Base-by-base conservation (phyloP, 176 grass and related monocot genomes). In the Guadua angustifolia region DNA sequence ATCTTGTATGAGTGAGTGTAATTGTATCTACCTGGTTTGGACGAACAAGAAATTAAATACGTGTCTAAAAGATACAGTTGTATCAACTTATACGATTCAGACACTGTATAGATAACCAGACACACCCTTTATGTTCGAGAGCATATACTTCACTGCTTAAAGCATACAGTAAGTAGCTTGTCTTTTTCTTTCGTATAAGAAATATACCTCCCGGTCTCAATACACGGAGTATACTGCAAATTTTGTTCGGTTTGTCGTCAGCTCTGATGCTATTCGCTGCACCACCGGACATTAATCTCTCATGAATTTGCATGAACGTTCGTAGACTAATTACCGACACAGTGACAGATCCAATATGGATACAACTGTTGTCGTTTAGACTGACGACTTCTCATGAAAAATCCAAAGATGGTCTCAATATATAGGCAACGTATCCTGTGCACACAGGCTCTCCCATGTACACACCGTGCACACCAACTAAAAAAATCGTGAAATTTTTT, bases 371-470 rank as follows among this genome's bases (percentile, higher is more conserved):
- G 66, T 15, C 15, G 63, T 6, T 64, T 51, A 38, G 45, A 17
- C 3, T 2, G 56, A 36, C 21, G 67, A 64, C 75, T 72, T 79
- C 3, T 63, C 24, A 5, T 56, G 25, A 38, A 62, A 49, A 70
- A 49, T 79, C 75, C 75, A 79, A 63, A 40, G 29, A 72, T 39
- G 75, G 15, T 24, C 59, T 32, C 62, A 9, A 35, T 33, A n/a
- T n/a, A n/a, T n/a, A n/a, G n/a, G n/a, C n/a, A n/a, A n/a, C n/a
- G n/a, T n/a, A n/a, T n/a, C n/a, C n/a, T n/a, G n/a, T n/a, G n/a
- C n/a, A n/a, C n/a, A n/a, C n/a, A n/a, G n/a, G n/a, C n/a, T n/a
- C n/a, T n/a, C n/a, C n/a, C n/a, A n/a, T n/a, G n/a, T n/a, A n/a
- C n/a, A n/a, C n/a, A n/a, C n/a, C n/a, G n/a, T n/a, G n/a, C n/a